Evolutionary conservation across 192 early-diverging fungal genomes (phyloP), one percentile per base, ranked within the genome.

Genomic region (Rhizoclosmatium sp.): DNA sequence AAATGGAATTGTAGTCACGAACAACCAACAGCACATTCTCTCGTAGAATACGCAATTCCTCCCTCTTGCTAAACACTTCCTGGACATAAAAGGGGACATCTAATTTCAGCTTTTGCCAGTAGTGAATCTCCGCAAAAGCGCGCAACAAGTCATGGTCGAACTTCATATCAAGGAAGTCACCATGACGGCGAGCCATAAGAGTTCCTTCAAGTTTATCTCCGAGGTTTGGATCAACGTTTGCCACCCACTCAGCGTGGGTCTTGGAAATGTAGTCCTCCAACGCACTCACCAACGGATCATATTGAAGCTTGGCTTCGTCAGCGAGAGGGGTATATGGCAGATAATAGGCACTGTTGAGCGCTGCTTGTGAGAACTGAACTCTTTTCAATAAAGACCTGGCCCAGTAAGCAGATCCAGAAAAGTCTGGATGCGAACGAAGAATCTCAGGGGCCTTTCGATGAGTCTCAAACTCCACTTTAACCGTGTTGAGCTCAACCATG

Each of bases 21-120:
- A 91, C 84, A 2, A 91, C 90, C 4, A 91, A 81, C 64, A 91
- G 69, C 4, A 91, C 88, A 69, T 91, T 91, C 65, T 91, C 90
- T 19, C 90, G 76, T 14, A 91, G 66, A 39, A 89, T 80, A 10
- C 90, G 78, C 3, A 91, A 80, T 73, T 91, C 90, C 70, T 91
- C 90, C 40, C 80, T 72, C 79, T 91, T 91, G 76, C 83, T 84
- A 69, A 84, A 89, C 9, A 90, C 76, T 75, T 91, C 90, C 65
- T 91, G 90, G 3, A 91, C 83, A 67, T 88, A 83, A 59, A 91
- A 91, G 2, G 90, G 90, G 49, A 88, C 79, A 71, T 91, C 90
- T 65, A 68, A 81, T 76, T 91, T 91, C 3, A 91, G 82, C 64
- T 91, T 91, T 59, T 90, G 88, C 82, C 84, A 91, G 62, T 87